Base-by-base conservation (phyloP, 768 basidiomycete species). In the Trichaptum fuscoviolaceum region DNA sequence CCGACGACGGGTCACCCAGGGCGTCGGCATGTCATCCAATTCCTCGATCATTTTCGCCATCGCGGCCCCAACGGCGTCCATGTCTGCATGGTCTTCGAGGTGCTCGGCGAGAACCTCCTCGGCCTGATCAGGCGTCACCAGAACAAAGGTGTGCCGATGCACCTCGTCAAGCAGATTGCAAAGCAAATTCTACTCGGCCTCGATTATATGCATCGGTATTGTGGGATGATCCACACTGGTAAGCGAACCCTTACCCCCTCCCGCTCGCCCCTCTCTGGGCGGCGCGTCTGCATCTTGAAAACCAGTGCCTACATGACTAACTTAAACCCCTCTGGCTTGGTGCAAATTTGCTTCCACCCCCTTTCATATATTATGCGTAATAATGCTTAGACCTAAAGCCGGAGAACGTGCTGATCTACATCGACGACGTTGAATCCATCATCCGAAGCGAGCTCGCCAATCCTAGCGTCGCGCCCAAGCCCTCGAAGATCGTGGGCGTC, bases 21-120 rank as follows among this genome's bases (percentile, higher is more conserved):
- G 2, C 82, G 93, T 68, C 89, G 90, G 23, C 97, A 99, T 75
- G 96, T 98, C 77, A 96, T 99, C 76, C 93, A 92, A 17, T 94
- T 99, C 76, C 90, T 99, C 61, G 96, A 99, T 80, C 95, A 99
- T 76, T 99, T 99, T 77, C 86, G 90, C 27, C 97, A 99, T 79
- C 92, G 91, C 68, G 97, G 97, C 1, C 95, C 95, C 10, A 97
- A 99, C 75, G 97, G 97, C 42, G 90, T 86, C 18, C 97, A 99
- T 78, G 92, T 99, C 71, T 99, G 97, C 84, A 99, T 99, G 97
- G 95, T 97, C 17, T 98, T 98, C 73, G 97, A 99, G 77, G 97
- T 99, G 26, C 85, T 99, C 9, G 97, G 96, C 67, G 96, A 99
- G 79, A 98, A 96, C 75, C 82, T 99, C 1, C 86, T 99, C 1